Evolutionary conservation across 2,329 filamentous ascomycete genomes (phyloP), one percentile per base, ranked within the genome.

Genomic region (Colletotrichum eleusines): DNA sequence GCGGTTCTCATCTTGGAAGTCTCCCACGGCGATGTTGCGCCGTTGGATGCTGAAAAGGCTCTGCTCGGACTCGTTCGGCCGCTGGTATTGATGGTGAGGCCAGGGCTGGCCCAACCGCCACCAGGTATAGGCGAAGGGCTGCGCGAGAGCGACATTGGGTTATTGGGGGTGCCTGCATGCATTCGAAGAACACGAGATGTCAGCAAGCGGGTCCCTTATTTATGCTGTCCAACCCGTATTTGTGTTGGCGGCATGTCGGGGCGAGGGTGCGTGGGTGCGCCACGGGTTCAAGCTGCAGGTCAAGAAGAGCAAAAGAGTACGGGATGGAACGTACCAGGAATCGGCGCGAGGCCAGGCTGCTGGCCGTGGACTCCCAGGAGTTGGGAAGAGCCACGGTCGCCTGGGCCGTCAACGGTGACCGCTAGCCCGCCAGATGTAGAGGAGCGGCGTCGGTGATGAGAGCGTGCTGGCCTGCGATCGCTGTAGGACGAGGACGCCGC

Each of bases 101-200:
- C 93, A 66, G 92, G 94, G 82, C 92, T 96, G 67, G 93, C 90
- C 95, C 95, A 98, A 76, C 94, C 94, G 78, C 94, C 94, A 76
- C 92, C 92, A 72, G 90, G 92, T 73, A 90, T 88, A 73, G 95
- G 95, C 66, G 94, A 97, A 61, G 95, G 94, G 78, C 94, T 97
- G 82, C 94, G 90, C 75, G 94, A 96, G 73, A 95, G 84, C 75
- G 93, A 93, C 95, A 97, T 97, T 76, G 84, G 82, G 74, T 81
- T 77, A 76, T 83, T 85, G 53, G 89, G 86, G 62, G 86, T 90
- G 77, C 88, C 86, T 88, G 80, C 69, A 76, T n/a, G 69, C 42
- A 55, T 58, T 57, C 58, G 53, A 61, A 70, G 58, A 70, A 66
- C 72, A 74, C 72, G 64, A 69, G 60, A 44, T 57, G 71, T 74